These are phyloP conservation scores for Cladorrhinum samala DNA, from an alignment of 495 filamentous ascomycete genomes.

Conservation along the genomic window DNA sequence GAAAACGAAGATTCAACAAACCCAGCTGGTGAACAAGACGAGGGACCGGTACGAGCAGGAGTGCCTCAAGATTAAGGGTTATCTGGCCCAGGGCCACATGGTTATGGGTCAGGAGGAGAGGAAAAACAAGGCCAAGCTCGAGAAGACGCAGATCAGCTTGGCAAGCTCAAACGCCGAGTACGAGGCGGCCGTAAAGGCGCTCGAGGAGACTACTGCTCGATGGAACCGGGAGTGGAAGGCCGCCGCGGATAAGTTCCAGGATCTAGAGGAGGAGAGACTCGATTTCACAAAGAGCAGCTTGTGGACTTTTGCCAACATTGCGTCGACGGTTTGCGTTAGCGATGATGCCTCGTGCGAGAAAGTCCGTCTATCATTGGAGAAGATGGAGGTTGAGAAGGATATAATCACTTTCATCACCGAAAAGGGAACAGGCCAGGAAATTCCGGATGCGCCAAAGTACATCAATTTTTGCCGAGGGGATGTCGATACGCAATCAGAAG, in stretches of 20 bases:
- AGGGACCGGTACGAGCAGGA: slow-evolving; percentile 95
- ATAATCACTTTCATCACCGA: slow-evolving; percentile 87
- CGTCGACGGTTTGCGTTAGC: slow-evolving; percentile 97
- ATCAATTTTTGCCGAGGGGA: slow-evolving; percentile 98
- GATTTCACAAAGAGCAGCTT: slow-evolving; percentile 96
- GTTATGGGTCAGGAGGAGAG: slow-evolving; percentile 99
- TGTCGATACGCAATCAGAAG: slow-evolving; percentile 71
- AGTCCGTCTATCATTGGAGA: slow-evolving; percentile 88
- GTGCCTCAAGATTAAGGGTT: slow-evolving; percentile 96
- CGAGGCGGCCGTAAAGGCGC: slow-evolving; percentile 78
- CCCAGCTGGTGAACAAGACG: slow-evolving; percentile 86
- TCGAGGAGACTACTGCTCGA: slow-evolving; percentile 92
- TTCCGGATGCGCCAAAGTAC: slow-evolving; percentile 93
- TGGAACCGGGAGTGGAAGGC: slow-evolving; percentile 99
- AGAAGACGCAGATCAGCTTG: slow-evolving; percentile 95
- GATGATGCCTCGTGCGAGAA: slow-evolving; percentile 97
- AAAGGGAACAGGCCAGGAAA: slow-evolving; percentile 85
- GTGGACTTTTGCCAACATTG: slow-evolving; percentile 97
- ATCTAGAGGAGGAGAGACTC: slow-evolving; percentile 93
- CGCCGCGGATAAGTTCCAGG: slow-evolving; percentile 99
- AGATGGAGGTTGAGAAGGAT: slow-evolving; percentile 95
- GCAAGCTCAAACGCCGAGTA: slow-evolving; percentile 89
- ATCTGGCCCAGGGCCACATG: slow-evolving; percentile 98
- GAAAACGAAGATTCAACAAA: slow-evolving; percentile 89
- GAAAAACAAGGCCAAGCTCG: slow-evolving; percentile 97